Conservation (phyloP, 108 stramenopile genomes). For the Cyclotella choctawhatcheeana region DNA sequence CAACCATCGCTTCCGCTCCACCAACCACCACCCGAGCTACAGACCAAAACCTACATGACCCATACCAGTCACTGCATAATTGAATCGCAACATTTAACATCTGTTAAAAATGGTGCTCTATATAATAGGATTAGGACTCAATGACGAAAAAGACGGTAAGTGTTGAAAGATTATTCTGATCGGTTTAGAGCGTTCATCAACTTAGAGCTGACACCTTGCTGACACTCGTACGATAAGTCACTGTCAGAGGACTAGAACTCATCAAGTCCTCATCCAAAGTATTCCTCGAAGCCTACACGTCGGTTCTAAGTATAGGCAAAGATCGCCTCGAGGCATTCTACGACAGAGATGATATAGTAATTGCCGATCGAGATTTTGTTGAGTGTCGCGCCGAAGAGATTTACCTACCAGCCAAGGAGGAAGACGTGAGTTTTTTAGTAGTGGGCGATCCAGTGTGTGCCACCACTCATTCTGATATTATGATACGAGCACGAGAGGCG, state of each 20-base stretch:
- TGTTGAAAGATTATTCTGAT: too few relatives aligned
- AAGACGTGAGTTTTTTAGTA: slow-evolving; percentile 93
- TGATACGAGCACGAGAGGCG: slow-evolving; percentile 82
- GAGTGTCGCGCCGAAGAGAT: slow-evolving; percentile 97
- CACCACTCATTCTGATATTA: slow-evolving; percentile 97
- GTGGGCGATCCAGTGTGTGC: slow-evolving; percentile 99
- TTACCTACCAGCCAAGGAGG: slow-evolving; percentile 74
- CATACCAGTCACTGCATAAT: too few relatives aligned
- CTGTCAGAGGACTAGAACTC: slow-evolving; percentile 96
- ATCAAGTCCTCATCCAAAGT: slow-evolving; percentile 84
- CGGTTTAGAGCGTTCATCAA: too few relatives aligned
- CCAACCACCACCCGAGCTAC: too few relatives aligned
- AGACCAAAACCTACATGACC: too few relatives aligned
- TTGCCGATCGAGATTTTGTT: slow-evolving; percentile 95
- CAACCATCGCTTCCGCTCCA: too few relatives aligned
- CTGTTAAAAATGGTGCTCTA: slow-evolving; percentile 92
- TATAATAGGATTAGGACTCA: slow-evolving; percentile 97
- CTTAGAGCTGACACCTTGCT: too few relatives aligned
- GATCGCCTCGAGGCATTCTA: slow-evolving; percentile 90
- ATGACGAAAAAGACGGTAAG: slow-evolving; percentile 92
- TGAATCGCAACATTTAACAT: too few relatives aligned
- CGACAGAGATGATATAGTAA: slow-evolving; percentile 76
- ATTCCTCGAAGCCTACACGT: slow-evolving; percentile 98
- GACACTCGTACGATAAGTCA: too few relatives aligned
- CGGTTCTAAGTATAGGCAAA: slow-evolving; percentile 89